Percentiles rank a stretch among this genome's conserved stretches.
Conservation (phyloP, 495 filamentous ascomycete species). For the Daldinia vernicosa region DNA sequence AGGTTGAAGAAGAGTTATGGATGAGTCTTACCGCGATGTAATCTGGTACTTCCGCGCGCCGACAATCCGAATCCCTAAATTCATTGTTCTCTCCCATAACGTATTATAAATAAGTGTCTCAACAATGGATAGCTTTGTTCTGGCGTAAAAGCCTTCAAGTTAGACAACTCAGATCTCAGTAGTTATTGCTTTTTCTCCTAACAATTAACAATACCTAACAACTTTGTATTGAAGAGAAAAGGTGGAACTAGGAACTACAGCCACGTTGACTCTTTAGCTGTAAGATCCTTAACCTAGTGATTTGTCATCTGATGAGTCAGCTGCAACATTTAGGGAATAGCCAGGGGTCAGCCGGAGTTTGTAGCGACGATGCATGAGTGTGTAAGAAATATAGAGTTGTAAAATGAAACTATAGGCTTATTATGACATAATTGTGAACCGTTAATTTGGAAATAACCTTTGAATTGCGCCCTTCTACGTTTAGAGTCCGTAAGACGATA, state of each 20-base stretch:
- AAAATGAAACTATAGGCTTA: no score
- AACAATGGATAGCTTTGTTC: not conserved
- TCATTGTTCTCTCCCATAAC: slow-evolving; percentile 16
- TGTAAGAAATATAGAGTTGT: no score
- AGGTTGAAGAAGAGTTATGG: not conserved
- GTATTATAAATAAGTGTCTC: not conserved
- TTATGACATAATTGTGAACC: not conserved
- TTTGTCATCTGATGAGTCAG: slow-evolving; percentile 3
- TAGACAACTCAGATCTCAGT: not conserved
- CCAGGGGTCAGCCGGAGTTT: not conserved
- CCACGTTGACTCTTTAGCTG: not conserved
- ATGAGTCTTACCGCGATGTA: slow-evolving; percentile 19
- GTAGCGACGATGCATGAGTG: not conserved
- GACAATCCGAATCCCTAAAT: slow-evolving; percentile 1
- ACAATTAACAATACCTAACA: not conserved
- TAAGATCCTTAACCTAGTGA: not conserved
- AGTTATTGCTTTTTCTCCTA: not conserved
- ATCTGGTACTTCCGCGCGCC: slow-evolving; percentile 9
- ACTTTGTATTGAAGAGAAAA: not conserved
- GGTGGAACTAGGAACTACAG: not conserved
- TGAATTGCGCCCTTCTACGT: not conserved
- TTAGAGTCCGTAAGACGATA: not conserved
- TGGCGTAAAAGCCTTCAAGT: not conserved
- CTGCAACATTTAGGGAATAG: not conserved
- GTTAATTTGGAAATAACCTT: not conserved